Evolutionary conservation across 2,329 filamentous ascomycete genomes (phyloP).

Genomic region (Volutella citrinella): DNA sequence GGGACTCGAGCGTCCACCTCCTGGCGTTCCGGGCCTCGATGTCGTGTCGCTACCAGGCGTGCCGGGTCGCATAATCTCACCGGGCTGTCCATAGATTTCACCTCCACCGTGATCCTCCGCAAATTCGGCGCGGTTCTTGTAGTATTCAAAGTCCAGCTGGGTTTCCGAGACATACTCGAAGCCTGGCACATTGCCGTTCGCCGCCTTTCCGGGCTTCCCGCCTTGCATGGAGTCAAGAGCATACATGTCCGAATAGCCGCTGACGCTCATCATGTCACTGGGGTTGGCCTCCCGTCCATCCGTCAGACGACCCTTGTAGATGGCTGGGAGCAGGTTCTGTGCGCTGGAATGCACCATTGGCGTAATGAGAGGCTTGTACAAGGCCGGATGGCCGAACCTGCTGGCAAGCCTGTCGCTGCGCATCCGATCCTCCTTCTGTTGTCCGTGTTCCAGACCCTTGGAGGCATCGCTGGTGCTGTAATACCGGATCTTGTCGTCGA

Average conservation of each 20-base stretch:
- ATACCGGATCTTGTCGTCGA: constrained; percentile 78
- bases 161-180: constrained; percentile 89
- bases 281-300: constrained; percentile 62
- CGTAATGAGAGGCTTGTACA: constrained; percentile 85
- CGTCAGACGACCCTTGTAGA: constrained; percentile 78
- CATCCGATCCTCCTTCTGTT: constrained; percentile 50
- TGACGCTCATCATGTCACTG: constrained; percentile 55
- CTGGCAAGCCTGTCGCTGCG: constrained; percentile 69
- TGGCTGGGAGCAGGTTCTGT: constrained; percentile 77
- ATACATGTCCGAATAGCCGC: constrained; percentile 80
- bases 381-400: constrained; percentile 84
- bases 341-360: constrained; percentile 94
- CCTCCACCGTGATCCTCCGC: constrained; percentile 82
- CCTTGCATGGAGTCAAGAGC: constrained; percentile 74
- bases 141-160: constrained; percentile 87
- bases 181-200: constrained; percentile 52
- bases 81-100: constrained; percentile 58
- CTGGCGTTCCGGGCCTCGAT: constrained; percentile 51
- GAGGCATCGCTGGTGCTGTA: constrained; percentile 65
- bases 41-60: constrained; percentile 52
- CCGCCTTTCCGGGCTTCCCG: constrained; percentile 46
- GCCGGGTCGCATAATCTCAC: constrained; percentile 58
- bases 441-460: constrained; percentile 42
- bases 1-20: constrained; percentile 29
- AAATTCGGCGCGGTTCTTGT: constrained; percentile 87